Conservation (phyloP, 179 eudicot species). For the Silene vulgaris region DNA sequence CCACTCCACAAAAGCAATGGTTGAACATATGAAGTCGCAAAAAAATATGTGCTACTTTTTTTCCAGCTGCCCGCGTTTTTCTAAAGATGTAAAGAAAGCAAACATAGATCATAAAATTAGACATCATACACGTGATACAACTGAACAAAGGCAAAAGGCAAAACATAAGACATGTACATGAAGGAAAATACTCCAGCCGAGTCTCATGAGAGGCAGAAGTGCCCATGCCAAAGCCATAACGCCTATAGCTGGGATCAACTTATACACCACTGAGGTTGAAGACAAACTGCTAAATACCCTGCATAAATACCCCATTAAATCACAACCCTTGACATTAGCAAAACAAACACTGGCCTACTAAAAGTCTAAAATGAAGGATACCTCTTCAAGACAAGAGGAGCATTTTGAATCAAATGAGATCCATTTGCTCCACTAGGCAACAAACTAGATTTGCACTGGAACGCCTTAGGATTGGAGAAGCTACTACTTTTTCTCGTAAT, state of each 20-base stretch:
- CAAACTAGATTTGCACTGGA: slow-evolving; percentile 48
- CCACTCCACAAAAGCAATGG: slow-evolving; percentile 89
- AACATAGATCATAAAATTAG: neutral
- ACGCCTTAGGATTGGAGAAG: slow-evolving; percentile 34
- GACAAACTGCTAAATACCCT: slow-evolving; percentile 50
- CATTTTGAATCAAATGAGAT: slow-evolving; percentile 38
- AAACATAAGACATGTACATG: slow-evolving; percentile 35
- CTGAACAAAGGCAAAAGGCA: slow-evolving; percentile 1
- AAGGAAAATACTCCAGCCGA: slow-evolving; percentile 50
- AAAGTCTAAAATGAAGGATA: no score
- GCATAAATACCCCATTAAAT: slow-evolving; percentile 22
- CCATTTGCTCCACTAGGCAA: slow-evolving; percentile 46
- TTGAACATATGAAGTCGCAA: slow-evolving; percentile 70
- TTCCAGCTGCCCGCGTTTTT: slow-evolving; percentile 69
- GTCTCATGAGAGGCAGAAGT: slow-evolving; percentile 57
- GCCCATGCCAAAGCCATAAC: slow-evolving; percentile 66
- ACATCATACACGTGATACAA: neutral
- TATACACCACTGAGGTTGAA: slow-evolving; percentile 41
- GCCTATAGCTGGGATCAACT: slow-evolving; percentile 65
- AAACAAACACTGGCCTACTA: neutral
- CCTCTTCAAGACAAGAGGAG: slow-evolving; percentile 51
- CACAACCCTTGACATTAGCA: neutral
- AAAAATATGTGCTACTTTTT: slow-evolving; percentile 66
- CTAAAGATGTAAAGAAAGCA: slow-evolving; percentile 34
- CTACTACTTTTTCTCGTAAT: slow-evolving; percentile 21